Evolutionary conservation across 768 basidiomycete species (phyloP).

Genomic region (Leucocoprinus sp.): DNA sequence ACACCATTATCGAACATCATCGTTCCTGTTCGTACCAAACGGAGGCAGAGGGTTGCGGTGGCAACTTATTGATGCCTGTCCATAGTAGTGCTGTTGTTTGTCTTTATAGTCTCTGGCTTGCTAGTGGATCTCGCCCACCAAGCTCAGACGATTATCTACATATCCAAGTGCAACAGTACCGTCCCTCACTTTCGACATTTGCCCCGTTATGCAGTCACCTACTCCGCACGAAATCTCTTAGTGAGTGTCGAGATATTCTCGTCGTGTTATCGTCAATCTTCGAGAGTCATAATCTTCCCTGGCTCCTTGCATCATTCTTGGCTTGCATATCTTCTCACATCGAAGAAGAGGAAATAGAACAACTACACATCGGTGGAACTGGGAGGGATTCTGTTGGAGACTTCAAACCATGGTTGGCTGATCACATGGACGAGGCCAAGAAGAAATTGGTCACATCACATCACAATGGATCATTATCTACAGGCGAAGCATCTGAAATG

Average conservation of each 20-base stretch:
- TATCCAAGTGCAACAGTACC: background rate
- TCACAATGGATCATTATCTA: background rate
- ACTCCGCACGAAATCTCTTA: slow-evolving; percentile 6
- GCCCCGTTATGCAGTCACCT: slow-evolving; percentile 5
- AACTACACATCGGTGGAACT: slow-evolving; percentile 12
- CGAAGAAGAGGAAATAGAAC: slow-evolving; percentile 25
- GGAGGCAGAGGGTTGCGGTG: background rate
- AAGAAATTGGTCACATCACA: slow-evolving; percentile 32
- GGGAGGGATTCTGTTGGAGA: slow-evolving; percentile 20
- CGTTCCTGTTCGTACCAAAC: background rate
- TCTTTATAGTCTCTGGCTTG: slow-evolving; percentile 8
- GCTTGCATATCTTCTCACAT: slow-evolving; percentile 39
- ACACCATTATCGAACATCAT: background rate
- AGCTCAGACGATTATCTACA: background rate
- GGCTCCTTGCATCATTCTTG: slow-evolving; percentile 45
- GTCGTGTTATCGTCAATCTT: slow-evolving; percentile 23
- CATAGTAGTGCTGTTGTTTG: background rate
- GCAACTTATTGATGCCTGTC: background rate
- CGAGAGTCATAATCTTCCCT: slow-evolving; percentile 25
- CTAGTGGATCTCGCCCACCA: background rate
- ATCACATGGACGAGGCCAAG: slow-evolving; percentile 44
- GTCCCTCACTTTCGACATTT: slow-evolving; percentile 13
- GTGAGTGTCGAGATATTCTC: slow-evolving; percentile 13
- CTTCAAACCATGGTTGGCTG: slow-evolving; percentile 34
- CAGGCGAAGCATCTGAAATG: background rate